Evolutionary conservation across 2,329 filamentous ascomycete species (phyloP).

Genomic region (Xylaria sp.): DNA sequence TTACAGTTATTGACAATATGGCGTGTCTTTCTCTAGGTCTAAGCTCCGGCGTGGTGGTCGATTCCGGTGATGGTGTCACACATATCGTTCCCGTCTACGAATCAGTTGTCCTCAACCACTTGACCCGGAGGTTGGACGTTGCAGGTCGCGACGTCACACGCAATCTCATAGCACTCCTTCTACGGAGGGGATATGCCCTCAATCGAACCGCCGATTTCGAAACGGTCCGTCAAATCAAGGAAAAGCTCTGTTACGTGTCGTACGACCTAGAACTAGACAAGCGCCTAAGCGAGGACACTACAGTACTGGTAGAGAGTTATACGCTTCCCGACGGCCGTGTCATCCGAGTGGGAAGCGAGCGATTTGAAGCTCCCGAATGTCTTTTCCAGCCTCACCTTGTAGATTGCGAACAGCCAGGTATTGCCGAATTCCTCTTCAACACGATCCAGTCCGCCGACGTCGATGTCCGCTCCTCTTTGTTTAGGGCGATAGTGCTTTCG

Average conservation of each 20-base stretch:
- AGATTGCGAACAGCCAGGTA: slow-evolving; percentile 95
- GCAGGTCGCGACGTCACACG: slow-evolving; percentile 98
- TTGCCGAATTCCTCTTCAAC: slow-evolving; percentile 98
- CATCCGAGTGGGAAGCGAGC: slow-evolving; percentile 94
- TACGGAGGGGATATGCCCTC: slow-evolving; percentile 93
- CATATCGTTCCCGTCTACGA: slow-evolving; percentile 99
- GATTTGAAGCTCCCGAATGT: slow-evolving; percentile 97
- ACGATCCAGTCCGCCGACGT: slow-evolving; percentile 97
- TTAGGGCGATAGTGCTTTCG: slow-evolving; percentile 96
- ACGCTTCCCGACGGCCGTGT: slow-evolving; percentile 96
- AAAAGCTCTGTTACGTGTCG: slow-evolving; percentile 99
- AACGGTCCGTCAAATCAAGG: slow-evolving; percentile 98
- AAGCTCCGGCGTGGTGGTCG: slow-evolving; percentile 95
- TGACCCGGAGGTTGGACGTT: slow-evolving; percentile 92
- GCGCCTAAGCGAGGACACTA: slow-evolving; percentile 95
- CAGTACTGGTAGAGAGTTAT: slow-evolving; percentile 96
- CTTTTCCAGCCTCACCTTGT: slow-evolving; percentile 98
- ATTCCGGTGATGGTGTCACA: slow-evolving; percentile 97
- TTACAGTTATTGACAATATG: slow-evolving; percentile 3
- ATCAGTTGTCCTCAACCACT: slow-evolving; percentile 95
- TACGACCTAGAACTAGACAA: slow-evolving; percentile 98
- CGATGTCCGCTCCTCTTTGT: slow-evolving; percentile 91
- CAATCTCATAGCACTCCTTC: slow-evolving; percentile 93
- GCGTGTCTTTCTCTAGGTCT: slow-evolving; percentile 66
- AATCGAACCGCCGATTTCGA: slow-evolving; percentile 99